Evolutionary conservation across 2,329 filamentous ascomycete species (phyloP).

Genomic region (Penicillium carneum): DNA sequence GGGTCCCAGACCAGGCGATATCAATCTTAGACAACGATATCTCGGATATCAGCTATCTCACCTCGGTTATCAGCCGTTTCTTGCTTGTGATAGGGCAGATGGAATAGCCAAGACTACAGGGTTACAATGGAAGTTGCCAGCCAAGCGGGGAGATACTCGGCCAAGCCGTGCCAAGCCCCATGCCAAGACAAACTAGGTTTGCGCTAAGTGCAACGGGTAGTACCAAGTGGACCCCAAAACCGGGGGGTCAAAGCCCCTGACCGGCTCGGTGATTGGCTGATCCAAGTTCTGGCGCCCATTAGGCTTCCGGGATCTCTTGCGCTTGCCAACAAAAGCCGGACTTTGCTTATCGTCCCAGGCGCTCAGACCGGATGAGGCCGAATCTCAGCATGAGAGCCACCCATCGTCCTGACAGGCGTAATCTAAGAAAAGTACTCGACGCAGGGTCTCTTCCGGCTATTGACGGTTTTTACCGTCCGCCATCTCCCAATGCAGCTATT

Average conservation of each 20-base stretch:
- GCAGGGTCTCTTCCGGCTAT: slow-evolving; percentile 25
- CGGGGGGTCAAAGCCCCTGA: slow-evolving; percentile 2
- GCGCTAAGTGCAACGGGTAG: background rate
- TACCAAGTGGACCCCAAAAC: background rate
- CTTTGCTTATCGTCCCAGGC: slow-evolving; percentile 2
- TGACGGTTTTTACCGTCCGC: slow-evolving; percentile 16
- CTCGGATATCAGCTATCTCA: slow-evolving; percentile 16
- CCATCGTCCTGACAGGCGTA: background rate
- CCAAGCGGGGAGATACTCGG: slow-evolving; percentile 29
- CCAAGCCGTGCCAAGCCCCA: slow-evolving; percentile 4
- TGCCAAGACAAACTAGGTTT: slow-evolving; percentile 14
- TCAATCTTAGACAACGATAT: background rate
- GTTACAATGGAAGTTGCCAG: slow-evolving; percentile 38
- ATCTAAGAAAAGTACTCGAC: background rate
- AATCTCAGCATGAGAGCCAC: background rate
- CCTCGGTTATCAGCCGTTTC: slow-evolving; percentile 18
- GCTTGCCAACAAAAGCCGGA: background rate
- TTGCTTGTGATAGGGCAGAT: background rate
- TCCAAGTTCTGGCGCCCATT: slow-evolving; percentile 6
- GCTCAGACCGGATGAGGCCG: slow-evolving; percentile 1
- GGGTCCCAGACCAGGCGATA: slow-evolving; percentile 3
- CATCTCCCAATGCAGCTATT: slow-evolving; percentile 15
- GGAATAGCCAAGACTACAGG: slow-evolving; percentile 30
- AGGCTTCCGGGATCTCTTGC: slow-evolving; percentile 6
- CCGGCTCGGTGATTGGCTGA: slow-evolving; percentile 12